Evolutionary conservation across 2,329 filamentous ascomycete species (phyloP).

Genomic region (Claviceps sp.): DNA sequence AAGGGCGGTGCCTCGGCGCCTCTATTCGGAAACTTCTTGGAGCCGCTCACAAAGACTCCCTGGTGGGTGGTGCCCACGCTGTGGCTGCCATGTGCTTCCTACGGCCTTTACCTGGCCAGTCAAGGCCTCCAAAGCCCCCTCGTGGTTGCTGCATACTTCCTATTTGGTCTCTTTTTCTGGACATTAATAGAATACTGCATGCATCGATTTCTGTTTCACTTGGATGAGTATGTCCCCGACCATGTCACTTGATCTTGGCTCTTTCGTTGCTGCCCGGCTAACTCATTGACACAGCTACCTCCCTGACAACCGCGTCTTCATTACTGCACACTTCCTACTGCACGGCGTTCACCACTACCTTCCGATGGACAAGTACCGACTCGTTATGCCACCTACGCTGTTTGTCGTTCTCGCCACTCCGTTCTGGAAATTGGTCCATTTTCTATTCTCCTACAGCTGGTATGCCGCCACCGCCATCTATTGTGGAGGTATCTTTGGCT

Average conservation of each 20-base stretch:
- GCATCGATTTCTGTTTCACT: constrained; percentile 85
- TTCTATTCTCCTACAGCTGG: constrained; percentile 76
- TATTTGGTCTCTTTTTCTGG: constrained; percentile 66
- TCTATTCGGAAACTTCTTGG: constrained; percentile 94
- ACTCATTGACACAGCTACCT: constrained; percentile 47
- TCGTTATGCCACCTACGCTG: constrained; percentile 91
- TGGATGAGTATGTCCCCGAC: constrained; percentile 63
- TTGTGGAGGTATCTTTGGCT: constrained; percentile 88
- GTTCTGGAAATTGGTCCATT: constrained; percentile 84
- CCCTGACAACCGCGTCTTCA: constrained; percentile 76
- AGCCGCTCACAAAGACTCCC: constrained; percentile 86
- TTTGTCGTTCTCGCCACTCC: constrained; percentile 74
- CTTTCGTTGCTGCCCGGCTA: constrained; percentile 13
- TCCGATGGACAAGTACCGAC: constrained; percentile 95
- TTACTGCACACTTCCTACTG: constrained; percentile 83
- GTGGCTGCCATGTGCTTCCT: constrained; percentile 72
- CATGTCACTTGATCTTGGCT: background rate
- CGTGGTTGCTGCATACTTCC: constrained; percentile 47
- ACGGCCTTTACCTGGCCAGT: constrained; percentile 54
- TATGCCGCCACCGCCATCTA: constrained; percentile 64
- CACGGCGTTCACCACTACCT: constrained; percentile 97
- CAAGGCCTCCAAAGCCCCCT: constrained; percentile 41
- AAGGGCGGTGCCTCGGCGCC: constrained; percentile 85
- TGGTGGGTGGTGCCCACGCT: constrained; percentile 82
- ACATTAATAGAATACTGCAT: constrained; percentile 78